phyloP scores from a whole-genome alignment of 2,329 filamentous ascomycete genomes.

The Talaromyces sp. region DNA sequence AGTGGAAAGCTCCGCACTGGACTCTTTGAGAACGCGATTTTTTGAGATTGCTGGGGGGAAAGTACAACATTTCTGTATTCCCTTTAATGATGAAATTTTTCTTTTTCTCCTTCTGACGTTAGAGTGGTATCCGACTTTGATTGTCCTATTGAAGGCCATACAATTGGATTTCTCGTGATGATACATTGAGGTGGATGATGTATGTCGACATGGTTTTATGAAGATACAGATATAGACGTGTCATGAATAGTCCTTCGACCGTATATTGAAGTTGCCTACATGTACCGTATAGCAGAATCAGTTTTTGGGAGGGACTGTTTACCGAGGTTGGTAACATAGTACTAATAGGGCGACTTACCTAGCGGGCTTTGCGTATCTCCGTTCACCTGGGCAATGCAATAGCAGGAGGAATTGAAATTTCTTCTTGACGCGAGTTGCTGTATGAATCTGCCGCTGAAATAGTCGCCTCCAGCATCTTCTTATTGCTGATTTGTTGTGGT shows the following conservation, averaged over 20 bases:
- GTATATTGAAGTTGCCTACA: neutral
- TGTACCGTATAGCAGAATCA: neutral
- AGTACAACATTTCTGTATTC: constrained; percentile 1
- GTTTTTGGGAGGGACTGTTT: too few species aligned
- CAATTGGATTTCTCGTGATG: neutral
- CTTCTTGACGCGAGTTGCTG: too few species aligned
- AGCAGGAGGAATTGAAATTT: too few species aligned
- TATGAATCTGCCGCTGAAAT: too few species aligned
- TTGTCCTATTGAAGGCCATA: neutral
- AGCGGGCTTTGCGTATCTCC: too few species aligned
- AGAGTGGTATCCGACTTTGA: neutral
- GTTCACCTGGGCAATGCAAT: too few species aligned
- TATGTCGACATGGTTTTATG: constrained; percentile 8
- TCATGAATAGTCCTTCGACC: neutral
- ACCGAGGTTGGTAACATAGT: too few species aligned
- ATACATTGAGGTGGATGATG: constrained; percentile 6
- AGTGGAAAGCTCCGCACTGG: neutral
- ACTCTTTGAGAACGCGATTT: constrained; percentile 1
- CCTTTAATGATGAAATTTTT: constrained; percentile 1
- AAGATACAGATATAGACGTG: constrained; percentile 10
- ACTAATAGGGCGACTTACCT: too few species aligned
- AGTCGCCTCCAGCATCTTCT: too few species aligned
- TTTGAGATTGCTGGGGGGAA: neutral
- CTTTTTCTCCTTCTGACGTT: neutral
- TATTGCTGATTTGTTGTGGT: too few species aligned